Evolutionary conservation across 2,329 filamentous ascomycete genomes (phyloP).

Genomic region (Aspergillus caelatus): DNA sequence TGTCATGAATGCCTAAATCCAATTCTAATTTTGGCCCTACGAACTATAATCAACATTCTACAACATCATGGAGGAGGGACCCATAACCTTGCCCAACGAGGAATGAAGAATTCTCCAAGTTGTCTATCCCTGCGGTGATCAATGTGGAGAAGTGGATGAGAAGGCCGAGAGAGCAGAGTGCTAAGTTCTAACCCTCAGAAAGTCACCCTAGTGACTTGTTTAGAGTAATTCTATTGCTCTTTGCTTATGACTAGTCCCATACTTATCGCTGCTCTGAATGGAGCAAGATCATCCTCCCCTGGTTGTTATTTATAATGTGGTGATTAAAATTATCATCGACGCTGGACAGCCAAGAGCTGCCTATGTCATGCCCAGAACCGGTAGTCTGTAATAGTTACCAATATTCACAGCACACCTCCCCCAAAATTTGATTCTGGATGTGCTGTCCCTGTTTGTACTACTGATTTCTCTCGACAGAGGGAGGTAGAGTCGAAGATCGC

Average conservation of each 20-base stretch:
- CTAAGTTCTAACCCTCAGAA: neutral
- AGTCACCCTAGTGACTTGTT: neutral
- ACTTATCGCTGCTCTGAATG: neutral
- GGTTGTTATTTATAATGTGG: slow-evolving; percentile 6
- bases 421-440: neutral
- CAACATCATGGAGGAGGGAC: neutral
- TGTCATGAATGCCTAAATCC: slow-evolving; percentile 18
- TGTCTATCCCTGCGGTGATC: slow-evolving; percentile 16
- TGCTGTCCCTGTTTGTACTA: neutral
- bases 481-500: neutral
- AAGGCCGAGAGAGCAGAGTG: neutral
- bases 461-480: neutral
- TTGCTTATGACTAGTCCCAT: neutral
- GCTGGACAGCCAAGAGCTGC: slow-evolving; percentile 21
- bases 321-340: neutral
- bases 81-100: neutral
- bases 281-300: neutral
- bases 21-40: slow-evolving; percentile 4
- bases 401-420: neutral
- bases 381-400: slow-evolving; percentile 12
- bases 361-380: slow-evolving; percentile 17
- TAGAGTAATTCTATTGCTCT: neutral
- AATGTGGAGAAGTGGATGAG: slow-evolving; percentile 13
- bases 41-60: neutral
- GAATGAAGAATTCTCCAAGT: neutral